A percentile compares a stretch with the other conserved stretches of the same genome.
phyloP scores from a whole-genome alignment of 306 rosid genomes.

The Castanea sativa region DNA sequence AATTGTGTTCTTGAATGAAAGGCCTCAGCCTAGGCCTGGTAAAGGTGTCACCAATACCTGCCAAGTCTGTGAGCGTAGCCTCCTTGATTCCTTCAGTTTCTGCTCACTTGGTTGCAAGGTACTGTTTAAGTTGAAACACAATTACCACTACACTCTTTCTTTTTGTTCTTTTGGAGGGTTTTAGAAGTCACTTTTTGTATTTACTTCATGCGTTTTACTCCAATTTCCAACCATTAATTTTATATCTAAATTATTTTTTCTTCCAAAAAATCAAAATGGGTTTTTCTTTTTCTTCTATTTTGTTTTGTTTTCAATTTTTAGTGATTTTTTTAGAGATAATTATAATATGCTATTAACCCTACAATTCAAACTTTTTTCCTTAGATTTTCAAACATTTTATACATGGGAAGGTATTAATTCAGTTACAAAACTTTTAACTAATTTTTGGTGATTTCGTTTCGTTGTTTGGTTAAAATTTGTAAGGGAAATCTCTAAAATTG shows the following conservation, averaged over 20 bases:
- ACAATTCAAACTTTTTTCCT: too few species aligned
- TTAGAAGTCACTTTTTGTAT: background rate
- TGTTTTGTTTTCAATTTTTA: background rate
- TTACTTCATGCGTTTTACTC: background rate
- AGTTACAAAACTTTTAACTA: too few species aligned
- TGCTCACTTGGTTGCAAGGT: slow-evolving; percentile 80
- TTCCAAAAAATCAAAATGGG: background rate
- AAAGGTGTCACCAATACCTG: slow-evolving; percentile 65
- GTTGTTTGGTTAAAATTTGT: background rate
- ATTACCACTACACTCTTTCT: background rate
- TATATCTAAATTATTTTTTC: background rate
- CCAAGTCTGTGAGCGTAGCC: slow-evolving; percentile 53
- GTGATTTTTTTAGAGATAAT: background rate
- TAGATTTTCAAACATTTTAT: too few species aligned
- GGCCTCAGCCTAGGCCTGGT: slow-evolving; percentile 68
- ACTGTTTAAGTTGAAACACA: background rate
- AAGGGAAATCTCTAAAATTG: background rate
- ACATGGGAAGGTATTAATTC: too few species aligned
- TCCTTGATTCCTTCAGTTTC: slow-evolving; percentile 62
- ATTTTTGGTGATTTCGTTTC: background rate
- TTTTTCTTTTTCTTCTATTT: background rate
- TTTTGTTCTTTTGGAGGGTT: background rate
- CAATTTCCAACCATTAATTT: background rate
- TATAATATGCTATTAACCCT: too few species aligned
- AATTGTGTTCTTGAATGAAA: slow-evolving; percentile 67